phyloP scores from a whole-genome alignment of 805 yeast species.

The Ogataea ramenticola region DNA sequence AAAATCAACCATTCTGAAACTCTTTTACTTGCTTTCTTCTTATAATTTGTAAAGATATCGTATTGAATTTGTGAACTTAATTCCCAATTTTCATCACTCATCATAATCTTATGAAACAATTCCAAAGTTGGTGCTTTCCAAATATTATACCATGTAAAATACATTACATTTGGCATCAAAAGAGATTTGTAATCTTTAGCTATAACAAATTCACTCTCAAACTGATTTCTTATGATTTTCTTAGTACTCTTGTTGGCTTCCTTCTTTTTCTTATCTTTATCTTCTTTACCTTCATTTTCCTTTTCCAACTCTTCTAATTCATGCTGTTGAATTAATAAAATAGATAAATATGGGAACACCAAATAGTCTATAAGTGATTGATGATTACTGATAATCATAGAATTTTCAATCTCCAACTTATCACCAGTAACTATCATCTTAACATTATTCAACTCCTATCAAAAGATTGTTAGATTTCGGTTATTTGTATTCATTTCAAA shows the following conservation, averaged over 20 bases:
- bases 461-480: too few species aligned
- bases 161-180: slow-evolving; percentile 38
- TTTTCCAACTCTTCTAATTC: slow-evolving; percentile 1
- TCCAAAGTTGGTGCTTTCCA: slow-evolving; percentile 54
- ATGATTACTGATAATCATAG: slow-evolving; percentile 48
- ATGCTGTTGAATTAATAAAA: slow-evolving; percentile 12
- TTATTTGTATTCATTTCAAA: too few species aligned
- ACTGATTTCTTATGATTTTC: slow-evolving; percentile 4
- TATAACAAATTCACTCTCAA: slow-evolving; percentile 9
- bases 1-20: slow-evolving; percentile 48
- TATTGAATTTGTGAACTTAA: slow-evolving; percentile 32
- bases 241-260: slow-evolving; percentile 2
- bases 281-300: slow-evolving; percentile 4
- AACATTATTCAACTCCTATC: slow-evolving; percentile 30
- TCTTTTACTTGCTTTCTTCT: slow-evolving; percentile 31
- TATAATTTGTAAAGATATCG: slow-evolving; percentile 28
- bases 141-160: slow-evolving; percentile 63
- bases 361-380: slow-evolving; percentile 60
- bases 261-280: slow-evolving; percentile 1
- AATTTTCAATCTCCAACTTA: slow-evolving; percentile 28
- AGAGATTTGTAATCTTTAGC: slow-evolving; percentile 20
- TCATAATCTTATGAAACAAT: slow-evolving; percentile 38
- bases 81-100: slow-evolving; percentile 68
- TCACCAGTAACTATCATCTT: slow-evolving; percentile 37
- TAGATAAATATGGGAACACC: slow-evolving; percentile 38